Percentiles rank a stretch among this genome's conserved stretches.
Evolutionary conservation across 352 stramenopile species (phyloP).

Genomic region (Pythium oligandrum): DNA sequence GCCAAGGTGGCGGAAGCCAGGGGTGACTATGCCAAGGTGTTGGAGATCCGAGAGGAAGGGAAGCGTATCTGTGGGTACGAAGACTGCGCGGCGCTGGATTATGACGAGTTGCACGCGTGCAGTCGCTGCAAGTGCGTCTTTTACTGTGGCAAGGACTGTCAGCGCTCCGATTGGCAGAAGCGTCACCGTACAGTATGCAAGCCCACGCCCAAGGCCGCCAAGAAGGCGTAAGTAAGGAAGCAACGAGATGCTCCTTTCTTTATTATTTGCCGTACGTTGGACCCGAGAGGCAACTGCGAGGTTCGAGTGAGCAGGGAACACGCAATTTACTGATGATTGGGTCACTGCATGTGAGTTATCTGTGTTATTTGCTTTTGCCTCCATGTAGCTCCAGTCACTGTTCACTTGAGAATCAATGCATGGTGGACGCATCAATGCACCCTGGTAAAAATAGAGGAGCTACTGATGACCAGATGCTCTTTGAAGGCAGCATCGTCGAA

Average conservation of each 20-base stretch:
- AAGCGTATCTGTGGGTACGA: constrained; percentile 55
- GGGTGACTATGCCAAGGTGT: constrained; percentile 41
- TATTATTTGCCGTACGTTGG: too few species aligned
- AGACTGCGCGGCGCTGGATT: constrained; percentile 43
- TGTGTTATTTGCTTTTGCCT: too few species aligned
- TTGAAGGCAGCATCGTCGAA: too few species aligned
- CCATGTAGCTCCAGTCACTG: too few species aligned
- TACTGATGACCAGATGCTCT: too few species aligned
- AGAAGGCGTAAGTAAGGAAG: background rate
- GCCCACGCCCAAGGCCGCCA: background rate
- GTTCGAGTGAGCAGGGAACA: too few species aligned
- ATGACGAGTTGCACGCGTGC: constrained; percentile 43
- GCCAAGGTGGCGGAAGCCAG: constrained; percentile 65
- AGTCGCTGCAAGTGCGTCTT: constrained; percentile 65
- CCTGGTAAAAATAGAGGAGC: too few species aligned
- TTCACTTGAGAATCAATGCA: too few species aligned
- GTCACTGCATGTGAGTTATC: too few species aligned
- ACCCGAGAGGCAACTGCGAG: too few species aligned
- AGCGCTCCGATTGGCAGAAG: constrained; percentile 62
- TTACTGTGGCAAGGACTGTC: constrained; percentile 63
- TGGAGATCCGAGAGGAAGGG: constrained; percentile 29
- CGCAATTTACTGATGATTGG: too few species aligned
- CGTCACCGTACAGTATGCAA: constrained; percentile 50
- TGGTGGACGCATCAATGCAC: too few species aligned
- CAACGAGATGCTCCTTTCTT: background rate